These are phyloP conservation scores for Aspergillus coremiiformis DNA, from an alignment of 495 filamentous ascomycete genomes.

Conservation along the genomic window DNA sequence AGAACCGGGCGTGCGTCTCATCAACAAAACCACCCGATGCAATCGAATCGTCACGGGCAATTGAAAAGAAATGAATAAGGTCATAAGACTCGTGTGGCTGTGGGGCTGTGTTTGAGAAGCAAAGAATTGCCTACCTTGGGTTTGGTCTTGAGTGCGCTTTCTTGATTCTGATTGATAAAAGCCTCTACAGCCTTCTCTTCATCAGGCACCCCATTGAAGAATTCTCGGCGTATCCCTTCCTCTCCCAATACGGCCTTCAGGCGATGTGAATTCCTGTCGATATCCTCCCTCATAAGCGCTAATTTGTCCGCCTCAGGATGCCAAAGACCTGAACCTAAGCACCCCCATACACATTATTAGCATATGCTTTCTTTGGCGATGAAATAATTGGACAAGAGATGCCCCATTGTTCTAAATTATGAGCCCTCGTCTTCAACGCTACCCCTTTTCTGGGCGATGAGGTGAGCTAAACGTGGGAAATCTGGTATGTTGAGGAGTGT, in stretches of 20 bases:
- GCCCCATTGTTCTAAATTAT: neutral
- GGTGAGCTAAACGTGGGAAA: neutral
- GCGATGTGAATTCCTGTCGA: constrained; percentile 59
- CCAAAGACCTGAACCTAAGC: constrained; percentile 70
- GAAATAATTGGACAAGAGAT: neutral
- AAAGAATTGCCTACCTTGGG: constrained; percentile 59
- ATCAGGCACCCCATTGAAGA: constrained; percentile 52
- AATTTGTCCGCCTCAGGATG: constrained; percentile 57
- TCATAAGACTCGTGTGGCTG: neutral
- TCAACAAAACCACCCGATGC: neutral
- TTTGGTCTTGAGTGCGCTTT: constrained; percentile 72
- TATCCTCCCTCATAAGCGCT: constrained; percentile 57
- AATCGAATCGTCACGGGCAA: neutral
- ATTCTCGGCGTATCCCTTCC: constrained; percentile 49
- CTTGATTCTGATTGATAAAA: constrained; percentile 59
- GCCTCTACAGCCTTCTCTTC: constrained; percentile 56
- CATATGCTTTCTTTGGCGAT: neutral
- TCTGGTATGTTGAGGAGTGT: neutral
- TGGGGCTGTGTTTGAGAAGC: neutral
- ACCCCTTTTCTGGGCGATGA: neutral
- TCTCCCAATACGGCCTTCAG: constrained; percentile 60
- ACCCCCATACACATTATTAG: constrained; percentile 17
- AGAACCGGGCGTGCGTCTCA: neutral
- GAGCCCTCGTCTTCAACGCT: neutral
- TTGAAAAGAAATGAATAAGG: neutral